Percentiles rank a stretch among this genome's conserved stretches.
These are phyloP conservation scores for Tritrichomonas musculus DNA, from an alignment of 208 protist species.

Conservation along the genomic window DNA sequence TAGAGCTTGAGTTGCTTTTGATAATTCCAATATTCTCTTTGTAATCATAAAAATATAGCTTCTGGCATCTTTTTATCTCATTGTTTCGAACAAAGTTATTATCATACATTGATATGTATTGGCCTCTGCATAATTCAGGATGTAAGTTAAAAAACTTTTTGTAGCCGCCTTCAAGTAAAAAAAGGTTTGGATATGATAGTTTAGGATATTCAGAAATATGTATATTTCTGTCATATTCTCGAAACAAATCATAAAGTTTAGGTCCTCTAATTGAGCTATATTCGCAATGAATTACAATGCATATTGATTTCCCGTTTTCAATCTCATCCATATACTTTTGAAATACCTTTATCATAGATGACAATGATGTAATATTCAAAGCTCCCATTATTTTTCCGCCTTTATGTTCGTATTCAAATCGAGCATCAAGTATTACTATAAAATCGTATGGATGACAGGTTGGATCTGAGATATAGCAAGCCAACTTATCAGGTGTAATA, in stretches of 20 bases:
- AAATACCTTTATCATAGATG: too few relatives aligned
- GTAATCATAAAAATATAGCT: too few relatives aligned
- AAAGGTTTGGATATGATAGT: background rate
- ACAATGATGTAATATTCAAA: too few relatives aligned
- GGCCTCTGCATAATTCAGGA: background rate
- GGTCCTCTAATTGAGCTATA: slow-evolving; percentile 32
- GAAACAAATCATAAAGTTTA: background rate
- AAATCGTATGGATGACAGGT: background rate
- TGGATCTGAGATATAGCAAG: too few relatives aligned
- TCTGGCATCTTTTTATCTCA: too few relatives aligned
- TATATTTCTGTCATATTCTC: background rate
- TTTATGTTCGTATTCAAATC: background rate
- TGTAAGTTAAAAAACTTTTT: background rate
- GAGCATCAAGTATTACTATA: background rate
- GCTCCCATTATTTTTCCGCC: background rate
- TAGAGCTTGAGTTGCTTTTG: too few relatives aligned
- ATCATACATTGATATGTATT: background rate
- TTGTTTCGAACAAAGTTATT: too few relatives aligned
- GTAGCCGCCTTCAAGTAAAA: slow-evolving; percentile 8
- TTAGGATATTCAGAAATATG: background rate
- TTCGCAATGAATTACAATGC: slow-evolving; percentile 39
- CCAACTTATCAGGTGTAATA: too few relatives aligned
- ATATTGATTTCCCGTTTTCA: too few relatives aligned
- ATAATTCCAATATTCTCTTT: too few relatives aligned
- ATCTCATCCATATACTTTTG: too few relatives aligned